A percentile compares a stretch with the other conserved stretches of the same genome.
phyloP scores from a whole-genome alignment of 345 rosid species.

The Ricinus communis region DNA sequence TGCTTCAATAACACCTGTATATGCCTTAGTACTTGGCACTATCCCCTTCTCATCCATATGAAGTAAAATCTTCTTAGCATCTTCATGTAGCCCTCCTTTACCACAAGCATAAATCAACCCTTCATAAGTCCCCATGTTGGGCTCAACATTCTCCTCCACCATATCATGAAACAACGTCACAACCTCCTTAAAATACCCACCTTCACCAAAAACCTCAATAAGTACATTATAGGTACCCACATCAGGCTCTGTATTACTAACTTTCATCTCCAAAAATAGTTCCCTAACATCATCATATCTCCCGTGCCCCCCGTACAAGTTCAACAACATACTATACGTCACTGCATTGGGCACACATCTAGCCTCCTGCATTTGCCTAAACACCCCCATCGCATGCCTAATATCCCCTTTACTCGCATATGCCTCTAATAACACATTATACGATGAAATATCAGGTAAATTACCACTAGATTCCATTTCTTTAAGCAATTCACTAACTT shows the following conservation, averaged over 20 bases:
- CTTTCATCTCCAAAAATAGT: constrained; percentile 93
- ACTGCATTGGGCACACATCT: constrained; percentile 73
- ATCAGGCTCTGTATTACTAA: constrained; percentile 80
- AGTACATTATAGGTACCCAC: constrained; percentile 78
- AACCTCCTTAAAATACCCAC: constrained; percentile 96
- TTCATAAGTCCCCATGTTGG: constrained; percentile 85
- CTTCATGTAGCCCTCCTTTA: constrained; percentile 84
- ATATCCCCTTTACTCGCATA: constrained; percentile 64
- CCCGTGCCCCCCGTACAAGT: constrained; percentile 76
- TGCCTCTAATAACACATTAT: constrained; percentile 82
- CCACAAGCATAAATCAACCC: constrained; percentile 89
- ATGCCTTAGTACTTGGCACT: constrained; percentile 82
- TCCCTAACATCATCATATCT: constrained; percentile 86
- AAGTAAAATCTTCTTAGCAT: constrained; percentile 69
- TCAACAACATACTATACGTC: constrained; percentile 72
- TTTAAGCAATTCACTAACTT: constrained; percentile 63
- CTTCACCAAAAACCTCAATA: constrained; percentile 86
- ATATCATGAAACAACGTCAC: constrained; percentile 92
- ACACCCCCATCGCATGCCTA: constrained; percentile 75
- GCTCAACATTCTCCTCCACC: constrained; percentile 90
- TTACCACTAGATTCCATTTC: constrained; percentile 85
- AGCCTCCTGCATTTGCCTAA: constrained; percentile 86
- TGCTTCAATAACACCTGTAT: constrained; percentile 81
- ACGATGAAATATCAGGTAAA: constrained; percentile 75
- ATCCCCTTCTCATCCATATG: constrained; percentile 73